Conservation (phyloP, 164 flowering plant genomes). For the Vitis rotundifolia region DNA sequence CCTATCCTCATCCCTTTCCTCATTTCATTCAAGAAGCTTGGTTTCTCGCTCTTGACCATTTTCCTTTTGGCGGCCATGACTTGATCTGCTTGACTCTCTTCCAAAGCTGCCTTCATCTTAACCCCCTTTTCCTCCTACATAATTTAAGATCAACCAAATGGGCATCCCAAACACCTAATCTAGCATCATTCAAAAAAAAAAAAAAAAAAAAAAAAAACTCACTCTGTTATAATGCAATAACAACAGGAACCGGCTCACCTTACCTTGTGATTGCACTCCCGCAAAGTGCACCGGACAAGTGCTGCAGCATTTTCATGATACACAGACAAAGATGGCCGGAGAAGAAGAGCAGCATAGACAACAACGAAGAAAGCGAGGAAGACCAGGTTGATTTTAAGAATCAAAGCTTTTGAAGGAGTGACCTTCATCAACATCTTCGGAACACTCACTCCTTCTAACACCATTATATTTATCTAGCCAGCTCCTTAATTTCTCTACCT, state of each 20-base stretch:
- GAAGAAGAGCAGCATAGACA: conserved; percentile 57
- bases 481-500: too few relatives aligned
- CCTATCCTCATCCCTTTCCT: conserved; percentile 53
- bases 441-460: conserved; percentile 23
- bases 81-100: conserved; percentile 18
- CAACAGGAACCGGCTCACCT: conserved; percentile 55
- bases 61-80: conserved; percentile 9
- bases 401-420: conserved; percentile 59
- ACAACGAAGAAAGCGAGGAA: conserved; percentile 63
- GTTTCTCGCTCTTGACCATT: conserved; percentile 43
- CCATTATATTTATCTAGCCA: not conserved
- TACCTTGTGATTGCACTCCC: conserved; percentile 85
- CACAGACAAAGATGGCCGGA: conserved; percentile 54
- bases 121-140: conserved; percentile 42
- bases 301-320: conserved; percentile 43
- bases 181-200: not conserved
- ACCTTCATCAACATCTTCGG: conserved; percentile 40
- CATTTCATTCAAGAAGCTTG: conserved; percentile 51
- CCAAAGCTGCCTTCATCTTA: conserved; percentile 54
- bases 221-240: too few relatives aligned
- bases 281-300: conserved; percentile 57
- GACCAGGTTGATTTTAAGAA: conserved; percentile 64
- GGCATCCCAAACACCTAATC: conserved; percentile 5
- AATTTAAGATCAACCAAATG: conserved; percentile 6
- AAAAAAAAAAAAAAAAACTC: not conserved